Conservation (phyloP, 345 rosid species). For the Rhodomyrtus tomentosa region DNA sequence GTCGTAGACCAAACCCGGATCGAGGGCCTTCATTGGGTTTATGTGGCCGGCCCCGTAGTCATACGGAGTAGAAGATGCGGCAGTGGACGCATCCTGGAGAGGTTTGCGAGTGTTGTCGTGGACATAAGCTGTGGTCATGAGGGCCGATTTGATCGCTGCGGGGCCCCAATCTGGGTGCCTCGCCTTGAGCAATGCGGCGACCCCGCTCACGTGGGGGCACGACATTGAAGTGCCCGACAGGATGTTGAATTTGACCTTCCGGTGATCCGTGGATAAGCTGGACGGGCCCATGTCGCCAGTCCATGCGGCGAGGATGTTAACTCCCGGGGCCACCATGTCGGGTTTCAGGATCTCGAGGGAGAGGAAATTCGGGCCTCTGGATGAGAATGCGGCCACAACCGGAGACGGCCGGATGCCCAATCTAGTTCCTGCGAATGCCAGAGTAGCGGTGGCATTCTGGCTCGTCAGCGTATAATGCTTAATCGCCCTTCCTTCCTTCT, state of each 20-base stretch:
- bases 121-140: slow-evolving; percentile 91
- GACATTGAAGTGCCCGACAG: slow-evolving; percentile 94
- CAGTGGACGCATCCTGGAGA: slow-evolving; percentile 46
- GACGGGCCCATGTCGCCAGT: slow-evolving; percentile 60
- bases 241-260: slow-evolving; percentile 69
- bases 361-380: slow-evolving; percentile 58
- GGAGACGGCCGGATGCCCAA: slow-evolving; percentile 61
- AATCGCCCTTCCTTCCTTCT: slow-evolving; percentile 55
- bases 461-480: slow-evolving; percentile 42
- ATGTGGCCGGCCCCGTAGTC: slow-evolving; percentile 92
- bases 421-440: slow-evolving; percentile 41
- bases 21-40: slow-evolving; percentile 60
- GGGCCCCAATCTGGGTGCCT: slow-evolving; percentile 94
- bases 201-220: slow-evolving; percentile 92
- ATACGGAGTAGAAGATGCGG: slow-evolving; percentile 44
- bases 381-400: slow-evolving; percentile 65
- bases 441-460: slow-evolving; percentile 31
- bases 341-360: slow-evolving; percentile 61
- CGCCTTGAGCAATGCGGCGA: slow-evolving; percentile 79
- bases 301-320: slow-evolving; percentile 79
- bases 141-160: slow-evolving; percentile 82
- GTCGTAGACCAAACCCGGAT: slow-evolving; percentile 85
- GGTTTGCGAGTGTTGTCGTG: slow-evolving; percentile 61
- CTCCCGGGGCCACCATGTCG: slow-evolving; percentile 61
- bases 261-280: slow-evolving; percentile 53